Evolutionary conservation across 192 early-diverging fungal species (phyloP), one percentile per base, ranked within the genome.

Genomic region (Entomortierella chlamydospora): DNA sequence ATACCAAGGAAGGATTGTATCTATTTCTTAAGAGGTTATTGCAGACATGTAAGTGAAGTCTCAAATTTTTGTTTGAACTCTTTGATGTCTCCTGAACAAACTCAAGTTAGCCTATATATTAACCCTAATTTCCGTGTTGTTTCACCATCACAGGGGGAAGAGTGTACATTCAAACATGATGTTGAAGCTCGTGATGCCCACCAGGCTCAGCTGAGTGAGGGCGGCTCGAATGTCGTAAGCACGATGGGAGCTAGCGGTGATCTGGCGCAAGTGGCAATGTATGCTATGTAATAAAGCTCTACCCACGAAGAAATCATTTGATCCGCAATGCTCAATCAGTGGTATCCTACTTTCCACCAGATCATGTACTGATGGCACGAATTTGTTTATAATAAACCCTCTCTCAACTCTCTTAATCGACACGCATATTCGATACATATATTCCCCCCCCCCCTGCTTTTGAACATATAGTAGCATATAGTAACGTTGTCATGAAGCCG

Each of bases 81-180:
- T n/a, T 57, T 28, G 20, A 22, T 11, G 18, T 45, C 2, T 23
- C n/a, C n/a, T 18, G 28, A 33, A 20, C 20, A 28, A 11, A 29
- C 15, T 50, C 43, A 5, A 30, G 9, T 26, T 60, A 2, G 33
- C 23, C 41, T 25, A 12, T 1, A 59, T 56, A 28, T 8, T 25
- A 51, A 47, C 0, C 17, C 20, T 34, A 15, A 28, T 61, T 13
- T 53, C 26, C n/a, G 18, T 53, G 1, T n/a, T 59, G 9, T 26
- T 34, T 9, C 23, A 45, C 22, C 11, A 12, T 12, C 28, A 37
- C 37, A 59, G 66, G 66, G 57, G 15, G 41, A 31, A 9, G 30
- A 42, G 5, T 77, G 73, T 37, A 77, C 58, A 4, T 77, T 77
- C 60, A 67, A 49, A 52, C 73, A 77, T 37, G 73, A 77, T 39